A percentile compares a stretch with the other conserved stretches of the same genome.
These are phyloP conservation scores for Chytriomyces sp. DNA, from an alignment of 192 early-diverging fungal genomes.

Conservation along the genomic window DNA sequence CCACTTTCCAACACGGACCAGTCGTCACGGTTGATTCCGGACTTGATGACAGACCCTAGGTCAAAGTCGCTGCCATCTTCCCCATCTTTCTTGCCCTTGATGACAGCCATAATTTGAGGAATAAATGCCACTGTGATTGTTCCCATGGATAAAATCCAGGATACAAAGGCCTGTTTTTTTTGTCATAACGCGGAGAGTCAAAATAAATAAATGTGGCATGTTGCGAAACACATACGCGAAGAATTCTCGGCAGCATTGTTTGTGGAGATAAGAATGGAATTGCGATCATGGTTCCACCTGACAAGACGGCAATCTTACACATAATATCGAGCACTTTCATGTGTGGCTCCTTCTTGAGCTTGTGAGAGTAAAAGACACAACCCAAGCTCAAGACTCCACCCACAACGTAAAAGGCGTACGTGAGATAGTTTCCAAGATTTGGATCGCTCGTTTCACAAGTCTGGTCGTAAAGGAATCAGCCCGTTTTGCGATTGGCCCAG, in stretches of 20 bases:
- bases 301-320: constrained; percentile 21
- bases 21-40: constrained; percentile 8
- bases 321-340: constrained; percentile 11
- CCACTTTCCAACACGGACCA: constrained; percentile 15
- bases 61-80: neutral
- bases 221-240: neutral
- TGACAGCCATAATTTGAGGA: neutral
- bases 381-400: constrained; percentile 8
- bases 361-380: constrained; percentile 6
- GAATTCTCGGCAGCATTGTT: constrained; percentile 10
- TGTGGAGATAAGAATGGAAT: constrained; percentile 17
- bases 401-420: constrained; percentile 15
- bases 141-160: constrained; percentile 11
- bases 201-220: neutral
- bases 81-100: neutral
- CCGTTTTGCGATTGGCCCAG: neutral
- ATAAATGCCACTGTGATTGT: constrained; percentile 1
- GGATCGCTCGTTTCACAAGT: neutral
- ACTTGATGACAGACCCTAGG: constrained; percentile 10
- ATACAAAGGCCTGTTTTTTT: constrained; percentile 2
- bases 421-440: constrained; percentile 3
- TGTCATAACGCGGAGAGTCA: neutral
- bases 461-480: neutral
- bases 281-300: constrained; percentile 5
- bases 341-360: constrained; percentile 1